A percentile compares a stretch with the other conserved stretches of the same genome.
Conservation (phyloP, 495 filamentous ascomycete species). For the Penicillium bovifimosum region DNA sequence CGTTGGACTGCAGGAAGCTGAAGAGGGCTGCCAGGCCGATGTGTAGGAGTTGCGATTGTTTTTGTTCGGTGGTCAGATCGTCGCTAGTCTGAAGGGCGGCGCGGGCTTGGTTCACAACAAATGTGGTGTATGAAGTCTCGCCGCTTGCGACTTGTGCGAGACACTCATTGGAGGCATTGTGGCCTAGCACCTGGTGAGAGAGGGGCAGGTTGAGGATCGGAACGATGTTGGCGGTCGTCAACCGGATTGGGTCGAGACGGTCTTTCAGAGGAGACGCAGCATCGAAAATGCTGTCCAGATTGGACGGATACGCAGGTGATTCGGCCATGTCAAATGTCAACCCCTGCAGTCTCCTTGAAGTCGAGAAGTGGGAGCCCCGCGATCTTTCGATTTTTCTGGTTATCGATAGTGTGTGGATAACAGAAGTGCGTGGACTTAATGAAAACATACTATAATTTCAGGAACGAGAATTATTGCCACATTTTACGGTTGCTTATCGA, state of each 20-base stretch:
- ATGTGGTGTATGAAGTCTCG: conserved; percentile 35
- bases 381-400: conserved; percentile 29
- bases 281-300: conserved; percentile 33
- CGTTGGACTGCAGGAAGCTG: conserved; percentile 85
- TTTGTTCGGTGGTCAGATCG: conserved; percentile 27
- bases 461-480: conserved; percentile 12
- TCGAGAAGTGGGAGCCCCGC: conserved; percentile 23
- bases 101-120: conserved; percentile 30
- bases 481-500: too few species aligned
- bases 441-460: neutral
- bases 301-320: conserved; percentile 20
- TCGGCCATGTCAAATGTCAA: conserved; percentile 31
- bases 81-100: conserved; percentile 21
- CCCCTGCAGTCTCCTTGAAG: conserved; percentile 6
- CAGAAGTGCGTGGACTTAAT: conserved; percentile 12
- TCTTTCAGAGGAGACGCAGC: conserved; percentile 21
- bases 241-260: conserved; percentile 34
- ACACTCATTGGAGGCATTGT: conserved; percentile 19
- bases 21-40: conserved; percentile 69
- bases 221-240: conserved; percentile 32
- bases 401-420: conserved; percentile 30
- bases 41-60: conserved; percentile 43
- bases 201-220: conserved; percentile 36
- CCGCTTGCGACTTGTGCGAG: conserved; percentile 23
- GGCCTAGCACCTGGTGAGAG: conserved; percentile 34